Evolutionary conservation across 352 stramenopile species (phyloP), one percentile per base, ranked within the genome.

Genomic region (Globisporangium paroecandrum): DNA sequence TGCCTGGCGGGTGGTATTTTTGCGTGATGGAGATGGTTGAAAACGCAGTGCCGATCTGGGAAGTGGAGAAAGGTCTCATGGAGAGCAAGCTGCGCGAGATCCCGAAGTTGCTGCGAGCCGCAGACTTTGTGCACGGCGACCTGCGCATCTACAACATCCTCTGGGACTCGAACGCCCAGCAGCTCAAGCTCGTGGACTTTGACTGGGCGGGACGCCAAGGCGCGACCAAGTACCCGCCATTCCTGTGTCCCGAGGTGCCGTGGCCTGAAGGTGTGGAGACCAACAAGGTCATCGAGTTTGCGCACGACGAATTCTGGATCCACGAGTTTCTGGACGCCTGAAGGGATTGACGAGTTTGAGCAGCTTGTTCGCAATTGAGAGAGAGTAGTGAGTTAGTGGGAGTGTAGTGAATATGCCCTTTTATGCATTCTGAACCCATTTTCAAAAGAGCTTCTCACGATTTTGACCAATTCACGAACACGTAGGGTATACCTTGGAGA

Each of bases 91-190:
- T 59, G 27, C 54, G 27, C 6, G 54, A 59, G 54, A 22, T 59
- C 25, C 27, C 36, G 27, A n/a, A 12, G 36, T 4, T 59, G 7
- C 27, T 59, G 13, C 54, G 36, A 22, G 18, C 54, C 20, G 54
- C 54, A 27, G 41, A 59, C 54, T 59, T 59, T 59, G 54, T 59
- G 54, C 54, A 59, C 27, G 54, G 54, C 27, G 54, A 59, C 54
- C 54, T 59, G 15, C 54, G 54, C 25, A 59, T 59, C 25, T 59
- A 59, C 54, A 59, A 59, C 54, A 59, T 59, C 25, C 54, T 59
- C 27, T 59, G 54, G 54, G 54, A 59, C 15, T 1, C 54, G 1
- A 24, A 43, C 54, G n/a, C 27, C 6, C 54, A 43, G 27, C 54
- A 59, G 54, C 27, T 36, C 27, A 59, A 41, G 27, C 27, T 59